Conservation (phyloP, 441 rosid species). For the Pelargonium cotyledonis region DNA sequence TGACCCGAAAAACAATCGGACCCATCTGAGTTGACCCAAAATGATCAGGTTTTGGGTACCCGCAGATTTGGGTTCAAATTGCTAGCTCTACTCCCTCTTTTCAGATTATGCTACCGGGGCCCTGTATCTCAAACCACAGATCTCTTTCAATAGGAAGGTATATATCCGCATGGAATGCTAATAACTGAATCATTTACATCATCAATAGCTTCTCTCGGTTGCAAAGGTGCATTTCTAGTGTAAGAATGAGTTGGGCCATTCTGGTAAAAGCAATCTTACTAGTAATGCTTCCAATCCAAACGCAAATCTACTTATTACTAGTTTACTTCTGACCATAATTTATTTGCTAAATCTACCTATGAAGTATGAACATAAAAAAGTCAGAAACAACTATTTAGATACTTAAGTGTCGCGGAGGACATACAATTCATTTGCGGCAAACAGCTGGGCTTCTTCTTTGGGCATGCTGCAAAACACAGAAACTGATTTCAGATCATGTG, state of each 20-base stretch:
- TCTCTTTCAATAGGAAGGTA: not conserved
- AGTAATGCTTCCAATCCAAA: not conserved
- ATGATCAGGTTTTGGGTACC: no score
- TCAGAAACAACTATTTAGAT: not conserved
- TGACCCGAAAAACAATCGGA: no score
- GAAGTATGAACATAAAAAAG: no score
- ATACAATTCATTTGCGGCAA: conserved; percentile 95
- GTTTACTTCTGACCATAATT: not conserved
- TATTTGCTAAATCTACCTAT: not conserved
- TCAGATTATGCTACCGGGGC: not conserved
- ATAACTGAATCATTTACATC: not conserved
- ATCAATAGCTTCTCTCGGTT: not conserved
- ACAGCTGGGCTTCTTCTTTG: conserved; percentile 88
- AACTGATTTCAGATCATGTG: conserved; percentile 7
- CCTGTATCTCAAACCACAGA: no score
- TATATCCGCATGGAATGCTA: not conserved
- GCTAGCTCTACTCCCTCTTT: no score
- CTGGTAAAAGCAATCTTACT: not conserved
- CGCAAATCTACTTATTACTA: not conserved
- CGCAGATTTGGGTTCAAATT: no score
- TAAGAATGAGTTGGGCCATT: not conserved
- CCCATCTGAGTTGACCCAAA: no score
- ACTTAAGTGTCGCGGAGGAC: conserved; percentile 17
- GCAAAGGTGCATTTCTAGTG: not conserved
- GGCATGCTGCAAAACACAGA: conserved; percentile 69